A percentile compares a stretch with the other conserved stretches of the same genome.
Conservation (phyloP, 2,329 filamentous ascomycete species). For the Xylariaceae sp. region DNA sequence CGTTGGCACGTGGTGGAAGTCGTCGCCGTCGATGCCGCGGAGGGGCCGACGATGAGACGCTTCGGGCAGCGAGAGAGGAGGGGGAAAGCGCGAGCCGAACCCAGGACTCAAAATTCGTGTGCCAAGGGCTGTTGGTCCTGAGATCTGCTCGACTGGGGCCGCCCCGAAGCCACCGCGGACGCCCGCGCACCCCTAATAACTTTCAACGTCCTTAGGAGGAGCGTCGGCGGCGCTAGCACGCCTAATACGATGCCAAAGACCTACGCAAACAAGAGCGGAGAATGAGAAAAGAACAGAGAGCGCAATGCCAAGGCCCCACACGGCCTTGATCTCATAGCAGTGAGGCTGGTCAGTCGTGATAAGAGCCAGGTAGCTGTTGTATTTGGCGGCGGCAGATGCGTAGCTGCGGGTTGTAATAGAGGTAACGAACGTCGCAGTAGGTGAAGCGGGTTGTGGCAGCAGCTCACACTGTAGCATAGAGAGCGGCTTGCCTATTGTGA, state of each 20-base stretch:
- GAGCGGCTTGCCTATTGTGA: conserved; percentile 80
- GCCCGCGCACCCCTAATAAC: conserved; percentile 55
- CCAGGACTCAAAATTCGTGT: conserved; percentile 34
- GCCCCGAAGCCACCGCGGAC: conserved; percentile 39
- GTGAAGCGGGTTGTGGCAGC: conserved; percentile 49
- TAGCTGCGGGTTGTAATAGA: conserved; percentile 36
- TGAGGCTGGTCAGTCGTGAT: conserved; percentile 63
- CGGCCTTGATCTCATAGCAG: conserved; percentile 84
- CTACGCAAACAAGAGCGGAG: conserved; percentile 62
- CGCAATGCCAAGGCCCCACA: conserved; percentile 86
- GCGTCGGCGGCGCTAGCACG: conserved; percentile 37
- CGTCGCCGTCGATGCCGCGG: conserved; percentile 33
- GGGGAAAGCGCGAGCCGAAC: conserved; percentile 33
- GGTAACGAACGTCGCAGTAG: conserved; percentile 46
- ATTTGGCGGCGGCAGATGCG: conserved; percentile 34
- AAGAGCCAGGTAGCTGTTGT: conserved; percentile 54
- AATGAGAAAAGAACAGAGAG: conserved; percentile 76
- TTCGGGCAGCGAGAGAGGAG: conserved; percentile 34
- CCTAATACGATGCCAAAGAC: conserved; percentile 69
- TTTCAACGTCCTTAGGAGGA: conserved; percentile 57
- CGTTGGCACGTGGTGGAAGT: conserved; percentile 29
- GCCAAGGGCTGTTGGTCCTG: conserved; percentile 36
- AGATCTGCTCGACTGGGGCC: conserved; percentile 32
- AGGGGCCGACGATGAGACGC: conserved; percentile 36
- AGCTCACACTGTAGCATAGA: conserved; percentile 76